Evolutionary conservation across 164 flowering plant genomes (phyloP).

Genomic region (Warburgia ugandensis): DNA sequence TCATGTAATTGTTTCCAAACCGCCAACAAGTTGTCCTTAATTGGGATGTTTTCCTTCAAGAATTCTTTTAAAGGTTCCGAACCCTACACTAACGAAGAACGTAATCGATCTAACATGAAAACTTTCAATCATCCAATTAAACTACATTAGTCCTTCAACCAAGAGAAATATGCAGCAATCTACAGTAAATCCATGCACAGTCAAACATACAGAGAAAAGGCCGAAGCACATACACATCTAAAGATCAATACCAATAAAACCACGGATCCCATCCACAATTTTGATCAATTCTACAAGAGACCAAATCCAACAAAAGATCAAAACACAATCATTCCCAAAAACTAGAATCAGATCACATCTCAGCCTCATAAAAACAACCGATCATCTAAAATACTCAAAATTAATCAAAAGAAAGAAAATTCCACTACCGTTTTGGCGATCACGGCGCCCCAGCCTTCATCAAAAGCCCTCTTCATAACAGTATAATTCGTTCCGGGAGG

Average conservation of each 20-base stretch:
- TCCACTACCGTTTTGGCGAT: constrained; percentile 86
- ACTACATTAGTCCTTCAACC: no score
- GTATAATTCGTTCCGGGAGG: constrained; percentile 98
- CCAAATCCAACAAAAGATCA: not conserved
- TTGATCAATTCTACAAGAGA: not conserved
- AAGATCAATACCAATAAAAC: not conserved
- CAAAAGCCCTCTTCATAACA: constrained; percentile 96
- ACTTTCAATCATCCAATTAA: no score
- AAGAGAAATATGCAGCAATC: no score
- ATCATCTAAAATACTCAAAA: not conserved
- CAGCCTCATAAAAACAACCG: not conserved
- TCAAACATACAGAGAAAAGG: not conserved
- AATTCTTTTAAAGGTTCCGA: no score
- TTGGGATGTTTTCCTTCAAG: no score
- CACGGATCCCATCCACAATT: not conserved
- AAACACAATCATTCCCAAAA: not conserved
- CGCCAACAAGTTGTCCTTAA: no score
- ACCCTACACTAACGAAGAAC: no score
- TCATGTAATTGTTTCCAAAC: no score
- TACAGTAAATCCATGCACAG: no score
- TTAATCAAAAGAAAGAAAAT: not conserved
- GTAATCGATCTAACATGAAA: no score
- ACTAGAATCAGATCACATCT: not conserved
- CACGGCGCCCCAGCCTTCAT: constrained; percentile 99
- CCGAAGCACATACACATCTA: not conserved